Evolutionary conservation across 768 basidiomycete species (phyloP).

Genomic region (Boletus patriciae): DNA sequence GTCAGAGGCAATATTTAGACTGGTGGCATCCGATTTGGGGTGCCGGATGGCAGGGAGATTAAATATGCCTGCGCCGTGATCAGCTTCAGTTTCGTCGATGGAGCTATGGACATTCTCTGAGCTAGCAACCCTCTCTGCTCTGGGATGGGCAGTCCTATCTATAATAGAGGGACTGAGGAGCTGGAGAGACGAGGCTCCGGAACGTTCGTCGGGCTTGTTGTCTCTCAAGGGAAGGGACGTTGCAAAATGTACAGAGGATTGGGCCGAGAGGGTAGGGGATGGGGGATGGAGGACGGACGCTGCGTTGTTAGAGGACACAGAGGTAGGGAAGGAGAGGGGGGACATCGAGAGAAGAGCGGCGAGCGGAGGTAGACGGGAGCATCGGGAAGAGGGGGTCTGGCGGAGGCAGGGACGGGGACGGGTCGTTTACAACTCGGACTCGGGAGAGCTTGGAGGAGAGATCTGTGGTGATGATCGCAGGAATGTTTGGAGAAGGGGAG

Average conservation of each 20-base stretch:
- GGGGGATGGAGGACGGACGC: slow-evolving; percentile 51
- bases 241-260: slow-evolving; percentile 59
- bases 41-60: slow-evolving; percentile 35
- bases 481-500: slow-evolving; percentile 25
- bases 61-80: slow-evolving; percentile 35
- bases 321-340: slow-evolving; percentile 31
- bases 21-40: slow-evolving; percentile 35
- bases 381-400: slow-evolving; percentile 27
- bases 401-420: background rate
- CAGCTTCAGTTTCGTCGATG: slow-evolving; percentile 51
- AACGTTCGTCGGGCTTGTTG: slow-evolving; percentile 61
- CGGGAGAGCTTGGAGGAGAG: slow-evolving; percentile 33
- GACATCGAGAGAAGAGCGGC: slow-evolving; percentile 32
- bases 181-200: slow-evolving; percentile 51
- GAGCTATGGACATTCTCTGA: slow-evolving; percentile 38
- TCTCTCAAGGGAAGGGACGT: slow-evolving; percentile 61
- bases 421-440: slow-evolving; percentile 15
- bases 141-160: slow-evolving; percentile 39
- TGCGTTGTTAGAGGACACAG: slow-evolving; percentile 44
- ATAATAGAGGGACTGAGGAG: slow-evolving; percentile 47
- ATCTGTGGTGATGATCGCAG: slow-evolving; percentile 38
- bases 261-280: slow-evolving; percentile 72
- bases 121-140: slow-evolving; percentile 54
- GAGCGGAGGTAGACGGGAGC: background rate
- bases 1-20: slow-evolving; percentile 36